These are phyloP conservation scores for Huntiella moniliformis DNA, from an alignment of 2,329 filamentous ascomycete species.

Conservation along the genomic window DNA sequence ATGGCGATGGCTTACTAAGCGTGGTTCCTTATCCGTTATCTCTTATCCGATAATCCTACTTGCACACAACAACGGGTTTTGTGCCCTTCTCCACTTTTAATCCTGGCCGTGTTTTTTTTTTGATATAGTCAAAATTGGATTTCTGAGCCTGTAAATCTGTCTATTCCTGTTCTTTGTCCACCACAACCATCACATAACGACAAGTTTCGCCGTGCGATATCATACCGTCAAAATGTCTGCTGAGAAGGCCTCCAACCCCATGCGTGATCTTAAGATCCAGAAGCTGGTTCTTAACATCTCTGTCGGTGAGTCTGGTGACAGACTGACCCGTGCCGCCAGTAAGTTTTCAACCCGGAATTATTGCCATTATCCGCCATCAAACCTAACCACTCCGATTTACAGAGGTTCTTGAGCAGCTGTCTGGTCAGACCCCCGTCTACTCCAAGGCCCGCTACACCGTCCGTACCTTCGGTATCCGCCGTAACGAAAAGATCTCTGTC, in stretches of 20 bases:
- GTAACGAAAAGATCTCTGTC: conserved; percentile 99
- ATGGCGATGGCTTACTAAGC: neutral
- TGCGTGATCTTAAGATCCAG: conserved; percentile 98
- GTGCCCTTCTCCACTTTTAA: conserved; percentile 11
- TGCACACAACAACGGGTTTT: conserved; percentile 11
- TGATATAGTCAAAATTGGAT: conserved; percentile 5
- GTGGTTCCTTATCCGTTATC: conserved; percentile 4
- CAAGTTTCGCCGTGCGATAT: conserved; percentile 10
- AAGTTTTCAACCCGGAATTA: conserved; percentile 3
- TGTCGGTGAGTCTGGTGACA: conserved; percentile 99
- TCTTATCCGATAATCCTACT: neutral
- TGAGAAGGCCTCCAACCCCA: conserved; percentile 91
- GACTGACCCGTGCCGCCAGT: conserved; percentile 92
- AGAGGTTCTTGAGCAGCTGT: conserved; percentile 96
- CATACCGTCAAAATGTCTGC: conserved; percentile 26
- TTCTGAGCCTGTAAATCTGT: neutral
- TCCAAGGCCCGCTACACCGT: conserved; percentile 99
- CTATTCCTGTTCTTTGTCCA: conserved; percentile 13
- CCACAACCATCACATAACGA: conserved; percentile 16
- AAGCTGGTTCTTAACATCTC: conserved; percentile 99
- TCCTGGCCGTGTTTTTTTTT: neutral
- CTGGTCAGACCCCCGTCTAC: conserved; percentile 99
- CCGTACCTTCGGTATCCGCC: conserved; percentile 99
- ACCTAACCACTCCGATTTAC: conserved; percentile 3
- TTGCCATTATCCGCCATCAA: neutral